phyloP scores from a whole-genome alignment of 495 filamentous ascomycete species.

The Aspergillus asperescens region DNA sequence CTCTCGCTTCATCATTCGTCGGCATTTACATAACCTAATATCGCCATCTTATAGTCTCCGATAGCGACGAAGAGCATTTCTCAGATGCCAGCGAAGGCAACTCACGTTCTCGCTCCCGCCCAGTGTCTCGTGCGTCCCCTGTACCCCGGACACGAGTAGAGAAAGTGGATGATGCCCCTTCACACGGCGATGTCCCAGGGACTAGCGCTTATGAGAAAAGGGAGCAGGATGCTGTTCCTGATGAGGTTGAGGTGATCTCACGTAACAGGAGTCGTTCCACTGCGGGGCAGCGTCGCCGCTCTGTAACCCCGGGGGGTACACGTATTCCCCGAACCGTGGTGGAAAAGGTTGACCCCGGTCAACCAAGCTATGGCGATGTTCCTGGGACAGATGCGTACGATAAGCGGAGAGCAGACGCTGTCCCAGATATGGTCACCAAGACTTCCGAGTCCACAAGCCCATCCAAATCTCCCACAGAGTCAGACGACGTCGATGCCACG shows the following conservation, averaged over 20 bases:
- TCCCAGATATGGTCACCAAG: constrained; percentile 62
- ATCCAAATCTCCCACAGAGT: constrained; percentile 18
- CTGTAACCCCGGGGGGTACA: constrained; percentile 47
- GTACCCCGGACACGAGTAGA: constrained; percentile 60
- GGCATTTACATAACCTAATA: neutral
- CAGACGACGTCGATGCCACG: constrained; percentile 16
- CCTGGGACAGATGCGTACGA: constrained; percentile 77
- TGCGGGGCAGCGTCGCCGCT: constrained; percentile 32
- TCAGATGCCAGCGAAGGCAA: constrained; percentile 78
- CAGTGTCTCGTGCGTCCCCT: constrained; percentile 45
- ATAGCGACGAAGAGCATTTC: constrained; percentile 80
- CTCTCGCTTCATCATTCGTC: neutral
- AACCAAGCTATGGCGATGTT: constrained; percentile 75
- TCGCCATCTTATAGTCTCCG: constrained; percentile 41
- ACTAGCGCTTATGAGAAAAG: constrained; percentile 55
- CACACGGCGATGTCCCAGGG: constrained; percentile 59
- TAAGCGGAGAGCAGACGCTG: constrained; percentile 72
- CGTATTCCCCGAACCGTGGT: constrained; percentile 79
- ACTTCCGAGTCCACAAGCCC: constrained; percentile 26
- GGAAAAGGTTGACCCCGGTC: constrained; percentile 65
- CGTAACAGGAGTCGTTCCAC: constrained; percentile 44
- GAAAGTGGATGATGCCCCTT: constrained; percentile 51
- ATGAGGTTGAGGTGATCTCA: constrained; percentile 58
- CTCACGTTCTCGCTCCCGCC: constrained; percentile 30
- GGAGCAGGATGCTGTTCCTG: constrained; percentile 57